phyloP scores from a whole-genome alignment of 2,329 filamentous ascomycete species.

The Ophiostoma triangulosporum region DNA sequence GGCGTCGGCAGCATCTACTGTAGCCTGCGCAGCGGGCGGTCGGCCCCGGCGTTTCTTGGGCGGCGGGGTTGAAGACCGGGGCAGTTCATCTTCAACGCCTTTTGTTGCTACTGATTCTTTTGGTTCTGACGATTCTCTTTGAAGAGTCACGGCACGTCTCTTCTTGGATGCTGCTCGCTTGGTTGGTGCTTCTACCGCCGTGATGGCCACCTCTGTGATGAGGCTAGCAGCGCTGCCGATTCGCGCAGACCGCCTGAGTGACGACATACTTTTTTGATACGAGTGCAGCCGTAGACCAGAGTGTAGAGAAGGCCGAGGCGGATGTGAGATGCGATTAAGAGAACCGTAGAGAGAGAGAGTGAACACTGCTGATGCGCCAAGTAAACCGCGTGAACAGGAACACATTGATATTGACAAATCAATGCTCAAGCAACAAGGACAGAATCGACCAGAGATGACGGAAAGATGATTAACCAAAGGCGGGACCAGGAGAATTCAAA shows the following conservation, averaged over 20 bases:
- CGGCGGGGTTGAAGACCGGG: slow-evolving; percentile 13
- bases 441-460: no score
- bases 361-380: no score
- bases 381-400: no score
- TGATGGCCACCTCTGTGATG: not conserved
- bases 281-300: not conserved
- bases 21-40: not conserved
- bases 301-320: not conserved
- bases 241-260: slow-evolving; percentile 24
- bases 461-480: no score
- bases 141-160: no score
- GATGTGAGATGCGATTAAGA: not conserved
- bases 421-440: no score
- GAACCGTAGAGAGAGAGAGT: not conserved
- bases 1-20: not conserved
- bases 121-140: no score
- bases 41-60: slow-evolving; percentile 18
- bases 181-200: not conserved
- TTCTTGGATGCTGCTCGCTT: not conserved
- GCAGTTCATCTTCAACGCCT: not conserved
- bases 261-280: slow-evolving; percentile 3
- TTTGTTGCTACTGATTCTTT: not conserved
- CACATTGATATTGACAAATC: no score
- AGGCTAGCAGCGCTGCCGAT: slow-evolving; percentile 20
- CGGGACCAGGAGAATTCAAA: no score